Evolutionary conservation across 768 basidiomycete genomes (phyloP).

Genomic region (Kwoniella sp.): DNA sequence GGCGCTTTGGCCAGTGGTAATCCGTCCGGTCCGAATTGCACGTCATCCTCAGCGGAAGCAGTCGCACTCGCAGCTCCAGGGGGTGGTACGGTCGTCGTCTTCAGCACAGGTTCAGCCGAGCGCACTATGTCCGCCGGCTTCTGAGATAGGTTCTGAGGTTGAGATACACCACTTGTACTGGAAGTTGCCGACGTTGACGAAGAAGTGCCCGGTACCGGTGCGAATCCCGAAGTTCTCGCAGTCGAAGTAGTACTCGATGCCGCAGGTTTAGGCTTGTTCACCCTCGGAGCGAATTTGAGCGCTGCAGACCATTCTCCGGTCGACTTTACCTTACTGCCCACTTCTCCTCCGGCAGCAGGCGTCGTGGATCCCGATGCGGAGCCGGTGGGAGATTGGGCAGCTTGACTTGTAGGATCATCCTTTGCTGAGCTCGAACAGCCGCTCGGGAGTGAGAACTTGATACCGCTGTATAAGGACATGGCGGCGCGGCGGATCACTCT

Average conservation of each 20-base stretch:
- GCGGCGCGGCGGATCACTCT: not conserved
- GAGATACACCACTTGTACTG: no score
- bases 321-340: conserved; percentile 1
- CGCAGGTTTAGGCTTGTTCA: conserved; percentile 35
- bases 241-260: conserved; percentile 14
- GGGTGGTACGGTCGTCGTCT: not conserved
- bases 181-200: not conserved
- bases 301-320: conserved; percentile 46
- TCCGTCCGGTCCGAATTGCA: conserved; percentile 44
- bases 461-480: conserved; percentile 53
- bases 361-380: conserved; percentile 6
- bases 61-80: not conserved
- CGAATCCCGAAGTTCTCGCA: conserved; percentile 1
- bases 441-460: conserved; percentile 42
- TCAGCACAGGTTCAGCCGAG: conserved; percentile 21
- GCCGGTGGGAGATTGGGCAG: conserved; percentile 1
- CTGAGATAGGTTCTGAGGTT: not conserved
- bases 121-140: conserved; percentile 21
- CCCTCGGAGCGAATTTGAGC: conserved; percentile 51
- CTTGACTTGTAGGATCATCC: conserved; percentile 3
- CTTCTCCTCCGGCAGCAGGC: not conserved
- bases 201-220: not conserved
- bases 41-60: conserved; percentile 20
- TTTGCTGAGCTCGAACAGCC: conserved; percentile 13
- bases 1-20: conserved; percentile 49